These are phyloP conservation scores for Onygenales sp. DNA, from an alignment of 2,329 filamentous ascomycete species.

Conservation along the genomic window DNA sequence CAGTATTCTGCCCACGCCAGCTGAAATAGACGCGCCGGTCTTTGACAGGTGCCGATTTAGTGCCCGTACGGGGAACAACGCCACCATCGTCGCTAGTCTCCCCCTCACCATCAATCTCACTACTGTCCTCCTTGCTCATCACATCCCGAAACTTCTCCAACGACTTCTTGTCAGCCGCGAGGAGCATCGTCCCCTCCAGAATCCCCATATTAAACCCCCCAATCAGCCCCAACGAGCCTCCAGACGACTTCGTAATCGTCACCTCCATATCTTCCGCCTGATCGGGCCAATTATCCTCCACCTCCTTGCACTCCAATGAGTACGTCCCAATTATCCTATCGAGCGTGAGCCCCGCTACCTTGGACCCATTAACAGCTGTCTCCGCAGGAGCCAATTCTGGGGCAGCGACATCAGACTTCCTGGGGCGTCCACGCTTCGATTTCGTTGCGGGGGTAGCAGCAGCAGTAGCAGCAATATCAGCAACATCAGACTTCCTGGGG, in stretches of 20 bases:
- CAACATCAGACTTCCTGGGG: neutral
- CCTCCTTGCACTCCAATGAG: conserved; percentile 6
- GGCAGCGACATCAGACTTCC: conserved; percentile 1
- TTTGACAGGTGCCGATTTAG: neutral
- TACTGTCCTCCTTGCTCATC: neutral
- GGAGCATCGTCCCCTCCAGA: conserved; percentile 13
- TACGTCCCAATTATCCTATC: conserved; percentile 11
- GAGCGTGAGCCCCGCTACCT: neutral
- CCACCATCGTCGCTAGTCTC: neutral
- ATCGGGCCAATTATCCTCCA: conserved; percentile 10
- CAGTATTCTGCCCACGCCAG: conserved; percentile 11
- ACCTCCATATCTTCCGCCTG: conserved; percentile 9
- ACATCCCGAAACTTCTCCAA: conserved; percentile 4
- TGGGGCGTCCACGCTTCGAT: conserved; percentile 5
- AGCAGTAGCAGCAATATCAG: neutral
- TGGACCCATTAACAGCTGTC: neutral
- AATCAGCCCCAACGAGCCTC: conserved; percentile 4
- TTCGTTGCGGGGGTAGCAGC: neutral
- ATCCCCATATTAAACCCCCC: conserved; percentile 12
- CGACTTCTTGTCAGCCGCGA: conserved; percentile 6
- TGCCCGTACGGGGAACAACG: neutral
- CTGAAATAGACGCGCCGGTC: conserved; percentile 8
- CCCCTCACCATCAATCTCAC: neutral
- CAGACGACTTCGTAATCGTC: conserved; percentile 6
- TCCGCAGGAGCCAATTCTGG: neutral